Conservation (phyloP, 176 grass and related monocot genomes). For the Echinochloa phyllopogon region DNA sequence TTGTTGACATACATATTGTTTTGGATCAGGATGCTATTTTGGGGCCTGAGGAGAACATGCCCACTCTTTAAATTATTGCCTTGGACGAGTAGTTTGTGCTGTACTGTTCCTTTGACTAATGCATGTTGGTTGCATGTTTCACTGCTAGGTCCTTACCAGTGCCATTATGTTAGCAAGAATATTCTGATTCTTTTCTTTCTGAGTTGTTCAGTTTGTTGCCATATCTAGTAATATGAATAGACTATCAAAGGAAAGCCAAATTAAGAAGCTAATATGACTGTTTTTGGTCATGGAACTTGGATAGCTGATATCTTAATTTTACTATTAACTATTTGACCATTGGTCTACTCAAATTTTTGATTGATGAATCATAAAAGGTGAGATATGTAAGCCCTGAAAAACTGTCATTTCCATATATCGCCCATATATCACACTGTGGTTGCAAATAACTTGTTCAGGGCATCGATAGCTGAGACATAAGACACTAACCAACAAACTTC, state of each 20-base stretch:
- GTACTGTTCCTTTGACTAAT: slow-evolving; percentile 44
- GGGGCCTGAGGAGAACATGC: background rate
- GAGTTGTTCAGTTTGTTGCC: slow-evolving; percentile 22
- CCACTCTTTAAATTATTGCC: slow-evolving; percentile 35
- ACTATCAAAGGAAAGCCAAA: background rate
- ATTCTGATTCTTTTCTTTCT: slow-evolving; percentile 51
- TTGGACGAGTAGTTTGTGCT: slow-evolving; percentile 23
- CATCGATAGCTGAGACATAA: too few relatives aligned
- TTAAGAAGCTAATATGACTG: too few relatives aligned
- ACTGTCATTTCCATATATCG: too few relatives aligned
- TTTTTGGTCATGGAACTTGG: too few relatives aligned
- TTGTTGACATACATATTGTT: background rate
- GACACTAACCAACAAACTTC: too few relatives aligned
- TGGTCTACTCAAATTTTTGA: too few relatives aligned
- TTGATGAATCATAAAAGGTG: too few relatives aligned
- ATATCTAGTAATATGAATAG: background rate
- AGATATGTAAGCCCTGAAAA: too few relatives aligned
- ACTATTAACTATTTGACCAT: too few relatives aligned
- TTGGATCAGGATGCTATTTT: slow-evolving; percentile 8
- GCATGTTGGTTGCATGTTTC: slow-evolving; percentile 32
- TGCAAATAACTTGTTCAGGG: too few relatives aligned
- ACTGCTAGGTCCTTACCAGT: slow-evolving; percentile 29
- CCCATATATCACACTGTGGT: too few relatives aligned
- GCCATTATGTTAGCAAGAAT: slow-evolving; percentile 30
- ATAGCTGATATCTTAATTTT: too few relatives aligned